Conservation (phyloP, 148 eudicot genomes). For the Suaeda aralocaspica region DNA sequence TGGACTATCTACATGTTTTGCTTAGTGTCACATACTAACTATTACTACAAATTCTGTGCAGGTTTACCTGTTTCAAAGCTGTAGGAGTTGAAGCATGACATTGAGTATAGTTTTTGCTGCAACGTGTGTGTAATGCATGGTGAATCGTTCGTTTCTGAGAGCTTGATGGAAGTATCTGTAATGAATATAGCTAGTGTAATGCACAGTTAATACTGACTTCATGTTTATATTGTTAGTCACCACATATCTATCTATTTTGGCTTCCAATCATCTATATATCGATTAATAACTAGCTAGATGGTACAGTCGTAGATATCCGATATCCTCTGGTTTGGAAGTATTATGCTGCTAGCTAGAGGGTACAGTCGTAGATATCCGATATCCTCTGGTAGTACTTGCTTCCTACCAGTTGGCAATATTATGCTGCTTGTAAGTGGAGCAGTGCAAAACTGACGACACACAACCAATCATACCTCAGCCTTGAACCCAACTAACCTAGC, state of each 20-base stretch:
- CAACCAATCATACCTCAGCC: too few relatives aligned
- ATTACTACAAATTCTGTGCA: constrained; percentile 26
- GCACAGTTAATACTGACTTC: constrained; percentile 5
- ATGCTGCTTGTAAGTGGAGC: too few relatives aligned
- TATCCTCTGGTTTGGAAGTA: too few relatives aligned
- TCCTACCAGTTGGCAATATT: too few relatives aligned
- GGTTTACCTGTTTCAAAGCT: constrained; percentile 77
- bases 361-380: too few relatives aligned
- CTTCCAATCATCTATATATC: neutral
- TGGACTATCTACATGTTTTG: neutral
- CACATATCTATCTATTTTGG: neutral
- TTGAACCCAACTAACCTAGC: too few relatives aligned
- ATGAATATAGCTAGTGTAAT: neutral
- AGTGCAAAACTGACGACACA: too few relatives aligned
- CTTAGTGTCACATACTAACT: neutral
- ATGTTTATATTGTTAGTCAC: constrained; percentile 5
- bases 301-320: too few relatives aligned
- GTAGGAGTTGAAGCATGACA: constrained; percentile 23
- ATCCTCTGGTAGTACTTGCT: too few relatives aligned
- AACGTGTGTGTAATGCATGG: neutral
- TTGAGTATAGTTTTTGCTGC: neutral
- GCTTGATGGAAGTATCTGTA: constrained; percentile 14
- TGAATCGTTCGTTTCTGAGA: neutral
- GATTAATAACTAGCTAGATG: too few relatives aligned
- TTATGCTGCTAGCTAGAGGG: too few relatives aligned